Conservation (phyloP, 148 eudicot genomes). For the Cornus florida region DNA sequence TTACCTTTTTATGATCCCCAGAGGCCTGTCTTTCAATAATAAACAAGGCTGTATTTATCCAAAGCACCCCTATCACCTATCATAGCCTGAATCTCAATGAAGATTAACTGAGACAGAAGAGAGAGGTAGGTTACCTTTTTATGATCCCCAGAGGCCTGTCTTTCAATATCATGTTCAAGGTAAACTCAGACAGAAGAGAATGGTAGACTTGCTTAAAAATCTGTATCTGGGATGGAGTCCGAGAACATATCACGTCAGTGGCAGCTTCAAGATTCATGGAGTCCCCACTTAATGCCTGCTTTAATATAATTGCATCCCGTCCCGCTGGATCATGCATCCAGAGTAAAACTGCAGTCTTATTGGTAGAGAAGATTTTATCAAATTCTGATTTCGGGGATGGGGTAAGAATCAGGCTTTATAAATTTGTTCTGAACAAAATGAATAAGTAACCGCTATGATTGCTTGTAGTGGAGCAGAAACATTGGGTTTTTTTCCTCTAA, state of each 20-base stretch:
- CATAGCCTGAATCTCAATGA: no score
- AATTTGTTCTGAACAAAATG: background rate
- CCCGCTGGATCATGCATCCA: slow-evolving; percentile 78
- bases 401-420: background rate
- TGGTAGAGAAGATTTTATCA: background rate
- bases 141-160: slow-evolving; percentile 58
- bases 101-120: background rate
- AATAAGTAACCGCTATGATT: background rate
- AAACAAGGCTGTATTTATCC: no score
- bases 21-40: slow-evolving; percentile 44
- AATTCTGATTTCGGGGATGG: background rate
- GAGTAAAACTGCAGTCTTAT: slow-evolving; percentile 58
- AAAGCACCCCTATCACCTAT: no score
- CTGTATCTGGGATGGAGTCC: slow-evolving; percentile 72
- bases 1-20: slow-evolving; percentile 70
- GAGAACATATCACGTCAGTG: slow-evolving; percentile 81
- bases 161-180: slow-evolving; percentile 71
- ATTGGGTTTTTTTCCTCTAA: background rate
- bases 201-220: slow-evolving; percentile 57
- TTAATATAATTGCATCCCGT: slow-evolving; percentile 73
- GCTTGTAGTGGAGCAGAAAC: background rate
- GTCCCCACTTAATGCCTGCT: slow-evolving; percentile 45
- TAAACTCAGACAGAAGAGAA: no score
- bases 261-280: slow-evolving; percentile 45
- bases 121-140: slow-evolving; percentile 41